Conservation (phyloP, 352 stramenopile species). For the Phytophthora syringae region DNA sequence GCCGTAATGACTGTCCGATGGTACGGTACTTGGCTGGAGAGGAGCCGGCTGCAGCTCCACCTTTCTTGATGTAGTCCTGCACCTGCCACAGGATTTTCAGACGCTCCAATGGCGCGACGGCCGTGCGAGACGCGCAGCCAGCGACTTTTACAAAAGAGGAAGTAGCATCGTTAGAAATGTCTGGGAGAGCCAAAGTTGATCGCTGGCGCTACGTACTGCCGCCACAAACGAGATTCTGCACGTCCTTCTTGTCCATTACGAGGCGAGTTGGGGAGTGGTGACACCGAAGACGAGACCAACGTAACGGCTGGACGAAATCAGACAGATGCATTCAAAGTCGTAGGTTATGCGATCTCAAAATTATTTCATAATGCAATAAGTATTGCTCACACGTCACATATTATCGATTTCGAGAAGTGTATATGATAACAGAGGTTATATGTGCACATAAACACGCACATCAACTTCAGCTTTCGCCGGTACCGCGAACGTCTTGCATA, state of each 20-base stretch:
- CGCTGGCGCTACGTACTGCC: conserved; percentile 52
- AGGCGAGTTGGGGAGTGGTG: conserved; percentile 26
- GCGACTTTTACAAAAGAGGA: conserved; percentile 46
- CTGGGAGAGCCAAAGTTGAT: background rate
- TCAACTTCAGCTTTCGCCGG: conserved; percentile 1
- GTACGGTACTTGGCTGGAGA: conserved; percentile 56
- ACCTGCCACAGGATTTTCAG: conserved; percentile 87
- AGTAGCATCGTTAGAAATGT: background rate
- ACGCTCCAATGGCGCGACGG: conserved; percentile 74
- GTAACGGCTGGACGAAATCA: conserved; percentile 17
- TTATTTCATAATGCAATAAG: no score
- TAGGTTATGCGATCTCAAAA: background rate
- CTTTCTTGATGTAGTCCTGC: conserved; percentile 65
- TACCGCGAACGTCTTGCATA: no score
- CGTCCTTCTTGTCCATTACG: conserved; percentile 44
- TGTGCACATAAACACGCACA: conserved; percentile 13
- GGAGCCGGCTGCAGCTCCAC: background rate
- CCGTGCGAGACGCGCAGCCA: conserved; percentile 70
- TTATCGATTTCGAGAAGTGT: background rate
- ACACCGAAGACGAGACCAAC: conserved; percentile 1
- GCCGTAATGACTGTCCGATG: conserved; percentile 59
- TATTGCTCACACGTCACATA: conserved; percentile 13
- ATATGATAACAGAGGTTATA: background rate
- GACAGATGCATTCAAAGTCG: background rate
- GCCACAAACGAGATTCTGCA: conserved; percentile 76